phyloP scores from a whole-genome alignment of 2,329 filamentous ascomycete species.

The Polytolypa hystricis region DNA sequence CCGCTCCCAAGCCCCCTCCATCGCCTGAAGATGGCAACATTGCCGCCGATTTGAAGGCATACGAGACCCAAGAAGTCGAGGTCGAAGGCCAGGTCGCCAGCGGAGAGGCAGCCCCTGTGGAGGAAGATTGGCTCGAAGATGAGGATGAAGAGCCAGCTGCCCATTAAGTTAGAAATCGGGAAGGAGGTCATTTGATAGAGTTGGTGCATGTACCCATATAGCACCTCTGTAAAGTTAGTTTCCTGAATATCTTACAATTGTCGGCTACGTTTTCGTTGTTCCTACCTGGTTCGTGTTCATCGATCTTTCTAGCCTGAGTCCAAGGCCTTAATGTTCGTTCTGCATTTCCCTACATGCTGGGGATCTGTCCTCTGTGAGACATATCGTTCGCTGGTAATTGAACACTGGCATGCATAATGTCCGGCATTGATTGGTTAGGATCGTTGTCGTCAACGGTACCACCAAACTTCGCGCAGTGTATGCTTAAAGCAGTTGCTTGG shows the following conservation, averaged over 20 bases:
- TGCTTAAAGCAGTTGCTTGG: too few relatives aligned
- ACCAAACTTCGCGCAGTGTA: too few relatives aligned
- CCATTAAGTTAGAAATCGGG: conserved; percentile 22
- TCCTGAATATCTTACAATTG: neutral
- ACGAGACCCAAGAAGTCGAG: conserved; percentile 89
- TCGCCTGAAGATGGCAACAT: conserved; percentile 93
- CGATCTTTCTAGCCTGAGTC: too few relatives aligned
- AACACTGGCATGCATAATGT: too few relatives aligned
- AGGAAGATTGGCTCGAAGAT: conserved; percentile 75
- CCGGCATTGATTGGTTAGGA: too few relatives aligned
- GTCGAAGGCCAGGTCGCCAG: conserved; percentile 72
- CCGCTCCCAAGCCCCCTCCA: conserved; percentile 63
- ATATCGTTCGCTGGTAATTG: too few relatives aligned
- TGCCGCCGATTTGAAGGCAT: conserved; percentile 80
- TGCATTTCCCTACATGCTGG: too few relatives aligned
- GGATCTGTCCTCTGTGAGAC: too few relatives aligned
- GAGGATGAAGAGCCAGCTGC: conserved; percentile 44
- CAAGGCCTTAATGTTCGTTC: too few relatives aligned
- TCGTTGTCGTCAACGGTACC: too few relatives aligned
- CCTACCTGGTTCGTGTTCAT: too few relatives aligned
- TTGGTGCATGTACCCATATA: conserved; percentile 2
- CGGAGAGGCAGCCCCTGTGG: conserved; percentile 49
- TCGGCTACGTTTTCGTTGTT: too few relatives aligned
- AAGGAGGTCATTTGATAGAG: conserved; percentile 3
- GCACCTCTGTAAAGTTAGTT: conserved; percentile 6